Evolutionary conservation across 768 basidiomycete genomes (phyloP), one percentile per base, ranked within the genome.

Genomic region (Auriculariales sp.): DNA sequence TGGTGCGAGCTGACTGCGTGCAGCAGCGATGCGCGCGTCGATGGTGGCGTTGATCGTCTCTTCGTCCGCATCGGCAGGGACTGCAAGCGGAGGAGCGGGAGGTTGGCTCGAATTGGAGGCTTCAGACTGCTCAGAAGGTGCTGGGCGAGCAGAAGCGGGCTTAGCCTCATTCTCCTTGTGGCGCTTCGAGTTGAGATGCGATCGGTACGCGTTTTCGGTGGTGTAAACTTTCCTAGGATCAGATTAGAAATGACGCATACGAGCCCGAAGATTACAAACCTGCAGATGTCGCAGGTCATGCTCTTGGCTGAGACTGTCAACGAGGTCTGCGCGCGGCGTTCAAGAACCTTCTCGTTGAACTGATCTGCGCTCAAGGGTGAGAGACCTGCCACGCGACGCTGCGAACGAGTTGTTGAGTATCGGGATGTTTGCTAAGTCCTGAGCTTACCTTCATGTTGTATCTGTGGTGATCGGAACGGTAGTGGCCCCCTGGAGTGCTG

Each of bases 381-480:
- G 2, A 99, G 74, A 4, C 75, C 78, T 2, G 94, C 93, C 15
- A 98, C 86, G 27, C 91, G 80, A 55, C 93, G 84, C 71, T 65
- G 44, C 7, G 27, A 11, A 29, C 15, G n/a, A 47, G 27, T 24
- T 53, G 15, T 29, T 47, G 11, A 36, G 33, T 17, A n/a, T 14
- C 30, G n/a, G 1, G 27, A 30, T 25, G 29, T n/a, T 14, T 48
- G 33, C 45, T 28, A 46, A 42, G 11, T 42, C 27, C 19, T 19
- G 29, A 6, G 19, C 60, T 51, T 15, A 68, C 62, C 59, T 94
- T 94, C 81, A 97, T 90, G 61, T 99, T 99, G 68, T 99, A 99
- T 48, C 92, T 73, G 68, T 99, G 95, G 64, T 87, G 85, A 65
- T 99, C 95, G 24, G 89, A 88, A 54, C 80, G 78, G 64, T 94